Percentiles rank a stretch among this genome's conserved stretches.
These are phyloP conservation scores for Cucumis hystrix DNA, from an alignment of 306 rosid species.

Conservation along the genomic window DNA sequence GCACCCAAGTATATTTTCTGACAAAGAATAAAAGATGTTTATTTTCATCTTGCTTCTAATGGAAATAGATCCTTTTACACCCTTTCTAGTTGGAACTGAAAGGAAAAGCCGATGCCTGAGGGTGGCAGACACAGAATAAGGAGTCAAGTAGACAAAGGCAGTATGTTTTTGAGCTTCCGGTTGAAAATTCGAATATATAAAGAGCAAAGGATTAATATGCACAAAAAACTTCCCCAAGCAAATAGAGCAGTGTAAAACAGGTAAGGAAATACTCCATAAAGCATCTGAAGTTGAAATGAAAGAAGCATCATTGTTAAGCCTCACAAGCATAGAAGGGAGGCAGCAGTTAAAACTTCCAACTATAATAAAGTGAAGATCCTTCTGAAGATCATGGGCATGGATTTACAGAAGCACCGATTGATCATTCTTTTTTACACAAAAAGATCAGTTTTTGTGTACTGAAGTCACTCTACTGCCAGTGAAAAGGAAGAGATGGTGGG, in stretches of 20 bases:
- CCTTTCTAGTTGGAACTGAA: not conserved
- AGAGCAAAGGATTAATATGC: not conserved
- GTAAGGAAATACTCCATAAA: not conserved
- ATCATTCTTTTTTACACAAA: not conserved
- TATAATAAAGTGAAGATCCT: not conserved
- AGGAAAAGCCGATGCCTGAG: not conserved
- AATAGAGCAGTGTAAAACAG: not conserved
- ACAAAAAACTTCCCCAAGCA: not conserved
- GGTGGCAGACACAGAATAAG: not conserved
- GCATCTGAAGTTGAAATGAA: not conserved
- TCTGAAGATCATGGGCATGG: not conserved
- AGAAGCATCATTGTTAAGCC: not conserved
- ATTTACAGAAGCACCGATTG: not conserved
- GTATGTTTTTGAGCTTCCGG: not conserved
- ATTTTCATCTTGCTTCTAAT: not conserved
- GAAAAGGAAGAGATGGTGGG: slow-evolving; percentile 57
- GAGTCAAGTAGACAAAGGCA: not conserved
- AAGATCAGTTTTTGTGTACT: not conserved
- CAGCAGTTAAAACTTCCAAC: not conserved
- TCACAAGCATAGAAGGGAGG: not conserved
- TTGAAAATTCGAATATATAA: not conserved
- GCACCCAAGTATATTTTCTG: too few relatives aligned
- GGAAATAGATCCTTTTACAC: not conserved
- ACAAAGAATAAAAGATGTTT: not conserved
- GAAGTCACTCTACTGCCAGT: slow-evolving; percentile 40